A percentile compares a stretch with the other conserved stretches of the same genome.
These are phyloP conservation scores for Thamnidium elegans DNA, from an alignment of 192 early-diverging fungal species.

Conservation along the genomic window DNA sequence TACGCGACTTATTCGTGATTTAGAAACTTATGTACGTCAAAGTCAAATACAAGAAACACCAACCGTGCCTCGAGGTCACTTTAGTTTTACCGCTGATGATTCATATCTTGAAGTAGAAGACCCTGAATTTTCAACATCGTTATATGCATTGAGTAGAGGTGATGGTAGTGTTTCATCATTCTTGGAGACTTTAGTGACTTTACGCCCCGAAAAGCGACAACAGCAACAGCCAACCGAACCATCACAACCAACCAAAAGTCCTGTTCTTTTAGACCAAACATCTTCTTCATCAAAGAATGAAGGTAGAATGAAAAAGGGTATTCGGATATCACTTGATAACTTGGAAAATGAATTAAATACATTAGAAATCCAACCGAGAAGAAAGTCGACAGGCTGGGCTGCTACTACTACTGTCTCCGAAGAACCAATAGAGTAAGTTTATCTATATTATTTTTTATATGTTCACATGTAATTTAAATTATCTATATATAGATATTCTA, in stretches of 20 bases:
- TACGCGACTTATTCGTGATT: constrained; percentile 21
- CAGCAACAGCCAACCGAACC: too few species aligned
- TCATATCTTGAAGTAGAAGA: constrained; percentile 6
- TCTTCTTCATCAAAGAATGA: neutral
- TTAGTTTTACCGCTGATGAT: neutral
- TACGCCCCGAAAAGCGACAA: neutral
- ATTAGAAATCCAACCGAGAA: too few species aligned
- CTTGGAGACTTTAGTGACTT: constrained; percentile 2
- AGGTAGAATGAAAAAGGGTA: neutral
- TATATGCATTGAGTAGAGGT: constrained; percentile 3
- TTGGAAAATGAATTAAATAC: neutral
- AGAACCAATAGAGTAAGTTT: too few species aligned
- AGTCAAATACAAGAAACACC: constrained; percentile 17
- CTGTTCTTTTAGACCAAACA: too few species aligned
- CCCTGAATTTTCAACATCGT: neutral
- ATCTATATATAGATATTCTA: constrained; percentile 3
- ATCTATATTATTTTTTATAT: too few species aligned
- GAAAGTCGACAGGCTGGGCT: too few species aligned
- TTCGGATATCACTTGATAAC: neutral
- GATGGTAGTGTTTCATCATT: constrained; percentile 19
- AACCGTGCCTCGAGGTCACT: neutral
- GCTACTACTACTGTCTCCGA: too few species aligned
- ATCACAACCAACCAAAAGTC: too few species aligned
- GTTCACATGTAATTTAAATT: neutral
- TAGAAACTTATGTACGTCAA: constrained; percentile 17